These are phyloP conservation scores for Neopestalotiopsis clavispora DNA, from an alignment of 2,329 filamentous ascomycete genomes.

Conservation along the genomic window DNA sequence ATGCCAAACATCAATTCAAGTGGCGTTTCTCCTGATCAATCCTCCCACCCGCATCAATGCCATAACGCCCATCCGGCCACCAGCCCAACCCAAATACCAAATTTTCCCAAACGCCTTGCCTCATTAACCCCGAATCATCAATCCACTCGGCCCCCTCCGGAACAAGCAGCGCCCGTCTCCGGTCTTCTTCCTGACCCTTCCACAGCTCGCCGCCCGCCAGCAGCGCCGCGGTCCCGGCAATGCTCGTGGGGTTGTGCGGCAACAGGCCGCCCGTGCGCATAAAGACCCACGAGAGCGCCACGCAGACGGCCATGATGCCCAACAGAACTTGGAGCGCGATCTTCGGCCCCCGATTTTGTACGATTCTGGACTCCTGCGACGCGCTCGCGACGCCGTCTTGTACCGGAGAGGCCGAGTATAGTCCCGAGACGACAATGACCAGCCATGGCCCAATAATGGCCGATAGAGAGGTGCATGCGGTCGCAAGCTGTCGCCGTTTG, in stretches of 20 bases:
- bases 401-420: constrained; percentile 1
- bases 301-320: constrained; percentile 33
- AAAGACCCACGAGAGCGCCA: constrained; percentile 28
- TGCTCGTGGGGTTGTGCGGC: constrained; percentile 35
- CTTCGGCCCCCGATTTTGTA: constrained; percentile 33
- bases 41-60: constrained; percentile 12
- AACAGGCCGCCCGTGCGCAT: constrained; percentile 29
- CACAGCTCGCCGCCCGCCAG: constrained; percentile 33
- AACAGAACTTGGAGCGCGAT: constrained; percentile 35
- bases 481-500: not conserved
- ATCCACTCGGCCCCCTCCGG: constrained; percentile 34
- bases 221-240: constrained; percentile 32
- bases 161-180: constrained; percentile 19
- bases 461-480: not conserved
- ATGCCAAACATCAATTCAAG: not conserved
- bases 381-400: not conserved
- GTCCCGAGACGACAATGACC: constrained; percentile 12
- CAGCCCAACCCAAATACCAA: constrained; percentile 25
- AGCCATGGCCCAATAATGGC: constrained; percentile 6
- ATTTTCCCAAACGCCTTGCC: constrained; percentile 23
- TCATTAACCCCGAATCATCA: constrained; percentile 25
- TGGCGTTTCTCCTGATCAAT: constrained; percentile 4
- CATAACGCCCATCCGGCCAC: constrained; percentile 14
- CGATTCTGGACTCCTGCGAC: constrained; percentile 22
- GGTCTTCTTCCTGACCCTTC: constrained; percentile 10